Percentiles rank a stretch among this genome's conserved stretches.
These are phyloP conservation scores for Pugionium cornutum DNA, from an alignment of 345 rosid species.

Conservation along the genomic window DNA sequence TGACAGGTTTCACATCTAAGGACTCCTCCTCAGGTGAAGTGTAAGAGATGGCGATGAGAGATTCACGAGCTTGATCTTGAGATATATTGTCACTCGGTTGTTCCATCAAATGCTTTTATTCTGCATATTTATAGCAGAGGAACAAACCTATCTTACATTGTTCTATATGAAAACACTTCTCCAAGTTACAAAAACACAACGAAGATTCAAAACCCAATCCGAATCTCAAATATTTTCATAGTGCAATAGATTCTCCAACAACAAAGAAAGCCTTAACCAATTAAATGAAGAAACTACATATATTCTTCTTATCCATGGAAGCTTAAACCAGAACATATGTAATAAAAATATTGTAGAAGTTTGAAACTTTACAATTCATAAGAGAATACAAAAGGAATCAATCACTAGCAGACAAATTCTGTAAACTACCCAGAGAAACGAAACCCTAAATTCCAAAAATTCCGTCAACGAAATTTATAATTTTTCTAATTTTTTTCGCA, in stretches of 20 bases:
- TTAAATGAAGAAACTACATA: neutral
- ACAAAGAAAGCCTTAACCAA: neutral
- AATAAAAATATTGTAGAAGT: neutral
- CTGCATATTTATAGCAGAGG: conserved; percentile 18
- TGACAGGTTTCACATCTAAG: conserved; percentile 30
- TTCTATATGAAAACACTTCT: conserved; percentile 17
- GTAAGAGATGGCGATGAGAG: conserved; percentile 39
- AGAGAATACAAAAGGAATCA: neutral
- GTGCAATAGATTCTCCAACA: no score
- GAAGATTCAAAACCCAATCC: no score
- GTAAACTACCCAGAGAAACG: neutral
- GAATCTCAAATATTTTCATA: no score
- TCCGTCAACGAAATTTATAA: conserved; percentile 28
- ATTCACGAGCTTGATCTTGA: conserved; percentile 40
- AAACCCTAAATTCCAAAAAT: conserved; percentile 15
- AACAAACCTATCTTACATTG: conserved; percentile 19
- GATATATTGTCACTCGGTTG: conserved; percentile 33
- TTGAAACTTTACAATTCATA: neutral
- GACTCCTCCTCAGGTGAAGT: conserved; percentile 34
- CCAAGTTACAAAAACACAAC: neutral
- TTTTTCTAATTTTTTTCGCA: neutral
- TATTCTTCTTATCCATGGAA: neutral
- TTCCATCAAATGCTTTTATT: conserved; percentile 41
- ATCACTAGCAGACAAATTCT: neutral
- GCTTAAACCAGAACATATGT: conserved; percentile 5